A percentile compares a stretch with the other conserved stretches of the same genome.
Conservation (phyloP, 441 rosid genomes). For the Croton laevigatus region DNA sequence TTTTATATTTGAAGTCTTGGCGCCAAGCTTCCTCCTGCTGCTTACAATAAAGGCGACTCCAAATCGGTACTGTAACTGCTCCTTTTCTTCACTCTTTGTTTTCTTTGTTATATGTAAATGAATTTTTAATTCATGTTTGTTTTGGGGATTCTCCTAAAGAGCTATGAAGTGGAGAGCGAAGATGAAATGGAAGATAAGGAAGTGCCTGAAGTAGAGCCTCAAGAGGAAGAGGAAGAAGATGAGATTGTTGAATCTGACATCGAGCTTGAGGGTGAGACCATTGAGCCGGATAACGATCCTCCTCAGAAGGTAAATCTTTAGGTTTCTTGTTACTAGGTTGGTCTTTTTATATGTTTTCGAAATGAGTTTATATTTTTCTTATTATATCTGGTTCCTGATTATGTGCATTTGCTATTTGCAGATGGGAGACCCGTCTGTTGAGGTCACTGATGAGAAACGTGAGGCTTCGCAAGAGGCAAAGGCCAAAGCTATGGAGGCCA, state of each 20-base stretch:
- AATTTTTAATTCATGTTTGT: not conserved
- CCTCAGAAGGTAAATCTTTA: constrained; percentile 66
- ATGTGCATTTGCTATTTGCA: constrained; percentile 24
- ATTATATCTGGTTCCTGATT: not conserved
- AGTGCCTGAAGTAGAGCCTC: constrained; percentile 37
- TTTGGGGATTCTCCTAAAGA: constrained; percentile 40
- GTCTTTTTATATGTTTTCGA: not conserved
- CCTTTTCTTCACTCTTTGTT: not conserved
- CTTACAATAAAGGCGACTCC: constrained; percentile 35
- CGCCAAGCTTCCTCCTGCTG: constrained; percentile 67
- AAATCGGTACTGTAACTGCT: constrained; percentile 46
- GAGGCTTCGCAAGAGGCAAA: constrained; percentile 84
- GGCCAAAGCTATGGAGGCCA: constrained; percentile 76
- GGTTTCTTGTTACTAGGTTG: not conserved
- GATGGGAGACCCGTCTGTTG: constrained; percentile 84
- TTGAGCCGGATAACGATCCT: constrained; percentile 91
- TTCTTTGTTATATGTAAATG: not conserved
- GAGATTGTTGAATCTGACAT: constrained; percentile 89
- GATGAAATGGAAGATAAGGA: constrained; percentile 61
- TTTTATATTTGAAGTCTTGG: constrained; percentile 54
- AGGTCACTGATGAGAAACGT: constrained; percentile 83
- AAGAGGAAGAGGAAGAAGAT: constrained; percentile 60
- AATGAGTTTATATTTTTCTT: not conserved
- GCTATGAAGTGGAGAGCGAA: constrained; percentile 72
- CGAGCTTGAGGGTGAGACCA: constrained; percentile 85